Conservation (phyloP, 805 yeast genomes). For the Yamadazyma kitorensis region DNA sequence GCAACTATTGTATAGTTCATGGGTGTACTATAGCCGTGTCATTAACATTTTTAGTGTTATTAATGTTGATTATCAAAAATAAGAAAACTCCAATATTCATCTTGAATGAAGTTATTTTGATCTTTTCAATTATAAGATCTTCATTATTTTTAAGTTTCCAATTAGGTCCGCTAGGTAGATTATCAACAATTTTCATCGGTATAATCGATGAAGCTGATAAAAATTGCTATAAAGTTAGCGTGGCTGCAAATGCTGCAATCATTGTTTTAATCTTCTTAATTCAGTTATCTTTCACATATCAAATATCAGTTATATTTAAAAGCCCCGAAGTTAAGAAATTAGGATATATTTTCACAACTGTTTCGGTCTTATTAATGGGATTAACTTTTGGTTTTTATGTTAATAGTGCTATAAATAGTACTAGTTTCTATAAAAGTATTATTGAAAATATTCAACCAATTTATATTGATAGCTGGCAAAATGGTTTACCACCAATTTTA, state of each 20-base stretch:
- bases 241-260: slow-evolving; percentile 61
- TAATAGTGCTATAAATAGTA: slow-evolving; percentile 45
- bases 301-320: slow-evolving; percentile 67
- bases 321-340: slow-evolving; percentile 47
- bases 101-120: slow-evolving; percentile 63
- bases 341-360: slow-evolving; percentile 35
- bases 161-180: slow-evolving; percentile 48
- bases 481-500: slow-evolving; percentile 55
- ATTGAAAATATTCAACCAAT: slow-evolving; percentile 1
- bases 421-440: slow-evolving; percentile 27
- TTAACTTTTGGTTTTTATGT: slow-evolving; percentile 61
- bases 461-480: slow-evolving; percentile 29
- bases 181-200: slow-evolving; percentile 42
- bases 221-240: slow-evolving; percentile 45
- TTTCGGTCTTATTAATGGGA: slow-evolving; percentile 40
- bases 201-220: slow-evolving; percentile 23
- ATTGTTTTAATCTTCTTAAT: slow-evolving; percentile 58
- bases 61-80: slow-evolving; percentile 30
- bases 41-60: slow-evolving; percentile 12
- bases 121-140: slow-evolving; percentile 57
- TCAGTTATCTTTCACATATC: slow-evolving; percentile 67
- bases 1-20: slow-evolving; percentile 15
- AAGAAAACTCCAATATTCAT: slow-evolving; percentile 67
- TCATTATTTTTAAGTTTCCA: slow-evolving; percentile 47
- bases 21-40: slow-evolving; percentile 18